Evolutionary conservation across 75 land plant genomes (phyloP), one percentile per base, ranked within the genome.

Genomic region (Picea glauca): DNA sequence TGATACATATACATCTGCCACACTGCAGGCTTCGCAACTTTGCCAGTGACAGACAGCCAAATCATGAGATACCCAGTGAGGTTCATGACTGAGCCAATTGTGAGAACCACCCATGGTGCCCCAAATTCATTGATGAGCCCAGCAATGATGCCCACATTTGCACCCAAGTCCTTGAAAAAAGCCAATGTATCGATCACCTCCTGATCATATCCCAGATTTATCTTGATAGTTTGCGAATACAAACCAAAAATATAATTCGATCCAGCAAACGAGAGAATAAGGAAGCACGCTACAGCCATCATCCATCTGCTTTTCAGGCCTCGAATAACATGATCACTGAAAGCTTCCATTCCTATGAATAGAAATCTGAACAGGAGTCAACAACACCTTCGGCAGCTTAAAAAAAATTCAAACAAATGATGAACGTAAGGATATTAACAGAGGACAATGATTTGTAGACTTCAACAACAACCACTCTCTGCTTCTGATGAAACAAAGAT

Each of bases 1-100:
- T 83, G 83, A 75, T 54, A 85, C 54, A 78, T 2, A 68, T 79
- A 83, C 87, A 85, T 85, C 63, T 85, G 87, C 87, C 87, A 85
- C 46, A 78, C 58, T 13, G 66, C 7, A 14, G 83, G 83, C 11
- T 62, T 65, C 31, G 81, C 30, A 62, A 83, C 58, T 11, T 66
- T 73, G 40, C 57, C 72, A 3, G 85, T 83, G 46, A 78, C 85
- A 46, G 87, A 20, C 18, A 85, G 76, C 87, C 87, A 85, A 35
- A 85, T 58, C 87, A 85, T 83, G 43, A 62, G 30, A 59, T 85
- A 85, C 5, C 87, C 87, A 58, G 79, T 58, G 13, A 70, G 23
- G 26, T 56, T 68, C 75, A 78, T 50, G 54, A 30, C 78, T 4
- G 85, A 85, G 4, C 87, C 87, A 15, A 76, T 59, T 35, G 57